Evolutionary conservation across 192 early-diverging fungal genomes (phyloP), one percentile per base, ranked within the genome.

Genomic region (Coemansia sp.): DNA sequence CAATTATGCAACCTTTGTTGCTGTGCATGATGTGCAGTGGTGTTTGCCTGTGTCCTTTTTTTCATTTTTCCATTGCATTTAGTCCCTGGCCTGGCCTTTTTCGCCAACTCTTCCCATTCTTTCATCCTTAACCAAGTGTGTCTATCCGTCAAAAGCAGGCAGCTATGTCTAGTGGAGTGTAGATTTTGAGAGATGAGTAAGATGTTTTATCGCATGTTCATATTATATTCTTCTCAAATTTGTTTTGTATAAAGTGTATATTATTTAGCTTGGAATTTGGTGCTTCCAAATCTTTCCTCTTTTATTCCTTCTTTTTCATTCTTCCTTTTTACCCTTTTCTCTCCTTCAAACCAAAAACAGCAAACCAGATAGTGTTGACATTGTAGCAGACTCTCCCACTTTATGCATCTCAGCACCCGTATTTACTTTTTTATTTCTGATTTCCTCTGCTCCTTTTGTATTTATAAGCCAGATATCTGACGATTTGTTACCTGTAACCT

Each of bases 1-100:
- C 32, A 32, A 32, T 32, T 32, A 32, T 32, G 32, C 32, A 56
- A 39, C 1, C 54, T 56, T 56, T 9, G 21, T 56, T 56, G 54
- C 54, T 56, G 54, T 56, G 56, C 56, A 56, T 56, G 21, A 11
- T 56, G 48, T 50, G 48, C 48, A 50, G 32, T 32, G 32, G 32
- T n/a, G n/a, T n/a, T n/a, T 48, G 11, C 47, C 56, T 11, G 21
- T 38, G 56, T 38, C 11, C 37, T 56, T 56, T 9, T 56, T 56
- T 56, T 8, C n/a, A 48, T 48, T 11, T 48, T 48, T 48, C 47
- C 32, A 4, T 32, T 18, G 16, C n/a, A 15, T 54, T 21, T 54
- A 54, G 26, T 54, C 23, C 52, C 52, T 32, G 26, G 52, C 52
- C 19, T 26, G 9, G 19, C 19, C 15, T 23, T 54, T 9, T 54